Percentiles rank a stretch among this genome's conserved stretches.
Evolutionary conservation across 192 early-diverging fungal genomes (phyloP).

Genomic region (Gonapodya sp.): DNA sequence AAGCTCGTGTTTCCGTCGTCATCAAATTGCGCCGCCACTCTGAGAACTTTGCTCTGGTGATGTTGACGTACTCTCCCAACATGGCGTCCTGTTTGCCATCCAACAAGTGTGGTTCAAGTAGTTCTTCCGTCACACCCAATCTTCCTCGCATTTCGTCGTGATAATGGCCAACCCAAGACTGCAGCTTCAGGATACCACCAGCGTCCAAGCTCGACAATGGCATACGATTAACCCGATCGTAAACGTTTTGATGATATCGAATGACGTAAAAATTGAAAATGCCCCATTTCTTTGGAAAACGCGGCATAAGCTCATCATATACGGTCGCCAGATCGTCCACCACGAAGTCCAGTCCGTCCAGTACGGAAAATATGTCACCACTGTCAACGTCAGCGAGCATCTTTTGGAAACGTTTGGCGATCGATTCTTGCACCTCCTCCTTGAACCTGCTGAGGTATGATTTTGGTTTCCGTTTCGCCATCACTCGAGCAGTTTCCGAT

Average conservation of each 20-base stretch:
- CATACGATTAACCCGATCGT: constrained; percentile 68
- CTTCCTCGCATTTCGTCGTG: constrained; percentile 77
- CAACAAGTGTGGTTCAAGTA: constrained; percentile 79
- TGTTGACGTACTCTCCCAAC: constrained; percentile 79
- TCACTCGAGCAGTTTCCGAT: constrained; percentile 24
- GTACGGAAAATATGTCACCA: constrained; percentile 43
- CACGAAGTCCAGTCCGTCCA: constrained; percentile 68
- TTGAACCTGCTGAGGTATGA: constrained; percentile 71
- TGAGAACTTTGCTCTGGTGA: constrained; percentile 74
- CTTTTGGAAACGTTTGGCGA: constrained; percentile 53
- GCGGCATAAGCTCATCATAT: constrained; percentile 74
- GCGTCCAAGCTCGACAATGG: constrained; percentile 64
- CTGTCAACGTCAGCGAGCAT: constrained; percentile 51
- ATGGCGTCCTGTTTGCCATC: constrained; percentile 88
- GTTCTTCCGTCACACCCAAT: constrained; percentile 77
- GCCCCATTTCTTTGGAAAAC: constrained; percentile 82
- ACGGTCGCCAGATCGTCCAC: constrained; percentile 84
- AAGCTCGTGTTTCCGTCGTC: constrained; percentile 69
- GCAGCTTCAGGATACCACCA: constrained; percentile 72
- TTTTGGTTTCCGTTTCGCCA: constrained; percentile 42
- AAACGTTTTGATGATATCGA: constrained; percentile 90
- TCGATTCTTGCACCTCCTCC: constrained; percentile 60
- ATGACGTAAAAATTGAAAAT: constrained; percentile 93
- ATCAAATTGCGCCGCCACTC: constrained; percentile 93
- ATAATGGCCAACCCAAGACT: constrained; percentile 89